Evolutionary conservation across 805 yeast genomes (phyloP).

Genomic region (Wickerhamiella vanderwaltii): DNA sequence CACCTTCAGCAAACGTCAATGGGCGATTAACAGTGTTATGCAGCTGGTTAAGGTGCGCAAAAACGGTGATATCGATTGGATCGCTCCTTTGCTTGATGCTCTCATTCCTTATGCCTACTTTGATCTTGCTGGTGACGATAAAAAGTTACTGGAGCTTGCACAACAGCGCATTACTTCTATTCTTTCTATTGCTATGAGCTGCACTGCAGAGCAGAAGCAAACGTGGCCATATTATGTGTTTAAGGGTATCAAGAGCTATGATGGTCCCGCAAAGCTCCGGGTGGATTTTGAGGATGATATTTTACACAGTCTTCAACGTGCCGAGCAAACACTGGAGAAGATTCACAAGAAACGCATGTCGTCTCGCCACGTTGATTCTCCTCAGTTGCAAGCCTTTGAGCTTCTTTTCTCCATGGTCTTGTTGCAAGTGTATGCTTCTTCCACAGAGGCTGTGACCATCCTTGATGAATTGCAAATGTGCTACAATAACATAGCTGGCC

Average conservation of each 20-base stretch:
- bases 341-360: constrained; percentile 31
- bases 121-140: constrained; percentile 16
- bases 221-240: constrained; percentile 42
- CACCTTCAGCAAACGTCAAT: constrained; percentile 29
- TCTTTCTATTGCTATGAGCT: constrained; percentile 43
- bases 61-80: constrained; percentile 20
- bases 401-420: constrained; percentile 63
- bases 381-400: constrained; percentile 55
- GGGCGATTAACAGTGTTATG: constrained; percentile 49
- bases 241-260: constrained; percentile 13
- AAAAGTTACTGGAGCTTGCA: constrained; percentile 17
- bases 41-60: constrained; percentile 30
- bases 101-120: constrained; percentile 36
- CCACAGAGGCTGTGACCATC: constrained; percentile 59
- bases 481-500: constrained; percentile 35
- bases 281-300: constrained; percentile 50
- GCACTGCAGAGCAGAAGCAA: constrained; percentile 32
- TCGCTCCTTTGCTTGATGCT: constrained; percentile 31
- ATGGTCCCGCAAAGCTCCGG: constrained; percentile 19
- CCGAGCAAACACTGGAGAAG: constrained; percentile 37
- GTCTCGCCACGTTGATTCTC: constrained; percentile 28
- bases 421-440: constrained; percentile 62
- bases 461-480: constrained; percentile 60
- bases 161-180: constrained; percentile 48
- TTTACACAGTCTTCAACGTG: constrained; percentile 35